These are phyloP conservation scores for Phytophthora multivora DNA, from an alignment of 352 stramenopile genomes.

Conservation along the genomic window DNA sequence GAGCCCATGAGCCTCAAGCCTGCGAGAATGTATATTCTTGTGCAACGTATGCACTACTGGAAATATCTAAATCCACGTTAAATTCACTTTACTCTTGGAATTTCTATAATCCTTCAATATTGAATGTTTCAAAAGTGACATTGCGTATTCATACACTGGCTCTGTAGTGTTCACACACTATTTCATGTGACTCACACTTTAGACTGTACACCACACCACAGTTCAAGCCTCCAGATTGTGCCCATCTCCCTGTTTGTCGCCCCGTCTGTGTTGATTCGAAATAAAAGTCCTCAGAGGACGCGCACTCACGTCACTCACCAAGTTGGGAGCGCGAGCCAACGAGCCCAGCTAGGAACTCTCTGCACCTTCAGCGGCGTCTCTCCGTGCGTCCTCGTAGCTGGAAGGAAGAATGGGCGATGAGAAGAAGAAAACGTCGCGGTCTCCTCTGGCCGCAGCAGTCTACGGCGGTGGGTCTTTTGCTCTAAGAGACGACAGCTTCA, in stretches of 20 bases:
- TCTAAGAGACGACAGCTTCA: conserved; percentile 25
- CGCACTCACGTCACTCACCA: conserved; percentile 38
- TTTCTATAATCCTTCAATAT: background rate
- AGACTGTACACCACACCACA: background rate
- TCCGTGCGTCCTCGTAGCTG: background rate
- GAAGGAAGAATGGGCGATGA: conserved; percentile 37
- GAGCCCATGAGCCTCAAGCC: conserved; percentile 6
- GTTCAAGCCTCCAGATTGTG: conserved; percentile 17
- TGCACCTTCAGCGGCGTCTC: background rate
- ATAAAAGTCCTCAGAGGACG: conserved; percentile 34
- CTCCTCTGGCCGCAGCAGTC: conserved; percentile 14
- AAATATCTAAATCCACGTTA: background rate
- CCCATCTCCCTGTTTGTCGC: background rate
- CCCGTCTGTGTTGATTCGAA: conserved; percentile 31
- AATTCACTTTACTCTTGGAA: background rate
- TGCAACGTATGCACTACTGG: background rate
- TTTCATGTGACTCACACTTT: background rate
- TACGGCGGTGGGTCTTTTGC: conserved; percentile 26
- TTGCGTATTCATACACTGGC: background rate
- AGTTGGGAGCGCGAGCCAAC: conserved; percentile 22
- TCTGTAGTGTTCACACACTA: background rate
- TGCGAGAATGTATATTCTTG: background rate
- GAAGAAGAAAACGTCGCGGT: conserved; percentile 30
- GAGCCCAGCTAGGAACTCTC: conserved; percentile 1
- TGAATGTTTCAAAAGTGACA: background rate